Base-by-base conservation (phyloP, 2,329 filamentous ascomycete genomes). In the Aspergillus intermedius region DNA sequence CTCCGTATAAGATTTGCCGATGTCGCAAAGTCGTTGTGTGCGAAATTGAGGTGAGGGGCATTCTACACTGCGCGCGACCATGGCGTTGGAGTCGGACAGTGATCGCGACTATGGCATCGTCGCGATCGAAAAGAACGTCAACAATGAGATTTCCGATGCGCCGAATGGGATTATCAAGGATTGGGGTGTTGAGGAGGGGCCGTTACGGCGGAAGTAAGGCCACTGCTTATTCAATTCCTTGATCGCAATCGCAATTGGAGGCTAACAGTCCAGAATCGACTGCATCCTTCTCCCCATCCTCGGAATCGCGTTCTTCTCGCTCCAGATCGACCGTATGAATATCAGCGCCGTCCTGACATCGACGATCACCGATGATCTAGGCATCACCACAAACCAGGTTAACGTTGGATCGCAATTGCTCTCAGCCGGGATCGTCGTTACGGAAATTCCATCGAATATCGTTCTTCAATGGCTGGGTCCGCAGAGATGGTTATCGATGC, bases 381-480 rank as follows among this genome's bases (percentile, higher is more conserved):
- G 68, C 13, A 72, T 80, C 51, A 71, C 69, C 2, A 75, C 76
- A 4, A 72, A 78, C 49, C 72, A 79, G 52, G 73, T 78, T 60
- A 82, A 82, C 54, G 75, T 80, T 28, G 77, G 77, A 3, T 71
- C 76, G 21, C 74, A 77, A 50, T 64, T 80, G 49, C 64, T 79
- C 1, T 77, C 74, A 0, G 65, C 75, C 1, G 75, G 74, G 13
- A 78, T 78, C 39, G 74, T 78, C 2, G 63, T 77, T 3, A 61
- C 64, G 0, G 67, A 70, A 22, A 74, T 81, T n/a, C 68, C 80
- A 1, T 79, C 78, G 1, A 73, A 70, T 46, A 70, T 81, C 50
- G 77, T 81, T 61, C 63, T 78, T 32, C 68, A 73, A 23, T 77
- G 75, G 61, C 68, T 78, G 5, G 74, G 75, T 5, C 77, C 78